These are phyloP conservation scores for Boletus calvinii DNA, from an alignment of 1,284 basidiomycete species.

Conservation along the genomic window DNA sequence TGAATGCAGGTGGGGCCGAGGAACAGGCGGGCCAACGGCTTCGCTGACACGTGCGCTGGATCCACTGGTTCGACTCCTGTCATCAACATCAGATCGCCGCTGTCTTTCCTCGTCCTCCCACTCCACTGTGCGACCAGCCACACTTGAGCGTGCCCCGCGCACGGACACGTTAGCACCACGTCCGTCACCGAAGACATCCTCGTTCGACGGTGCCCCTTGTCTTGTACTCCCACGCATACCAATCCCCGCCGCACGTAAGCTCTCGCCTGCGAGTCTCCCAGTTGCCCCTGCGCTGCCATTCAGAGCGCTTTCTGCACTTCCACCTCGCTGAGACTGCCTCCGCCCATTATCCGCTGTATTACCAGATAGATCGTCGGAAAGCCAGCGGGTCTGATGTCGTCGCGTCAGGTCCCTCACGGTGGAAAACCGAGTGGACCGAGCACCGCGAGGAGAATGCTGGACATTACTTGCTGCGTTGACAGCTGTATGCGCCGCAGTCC, in stretches of 20 bases:
- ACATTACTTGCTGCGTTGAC: constrained; percentile 14
- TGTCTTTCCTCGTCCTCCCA: constrained; percentile 28
- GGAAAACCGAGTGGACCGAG: constrained; percentile 39
- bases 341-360: constrained; percentile 34
- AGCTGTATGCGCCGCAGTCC: constrained; percentile 24
- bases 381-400: constrained; percentile 53
- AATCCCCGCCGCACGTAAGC: constrained; percentile 70
- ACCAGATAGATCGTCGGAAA: constrained; percentile 41
- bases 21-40: constrained; percentile 15
- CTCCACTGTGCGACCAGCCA: constrained; percentile 16
- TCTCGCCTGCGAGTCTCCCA: constrained; percentile 63
- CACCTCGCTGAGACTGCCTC: constrained; percentile 53
- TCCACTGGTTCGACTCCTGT: constrained; percentile 21
- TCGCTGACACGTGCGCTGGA: constrained; percentile 17
- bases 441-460: constrained; percentile 34
- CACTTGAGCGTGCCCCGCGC: constrained; percentile 20
- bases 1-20: constrained; percentile 30
- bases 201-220: constrained; percentile 26
- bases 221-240: constrained; percentile 33
- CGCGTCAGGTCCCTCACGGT: constrained; percentile 47
- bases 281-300: constrained; percentile 36
- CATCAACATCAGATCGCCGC: constrained; percentile 14
- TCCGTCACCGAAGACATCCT: constrained; percentile 40
- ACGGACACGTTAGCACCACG: constrained; percentile 14
- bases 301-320: constrained; percentile 65